Evolutionary conservation across 768 basidiomycete genomes (phyloP).

Genomic region (Paxillus rubicundulus): DNA sequence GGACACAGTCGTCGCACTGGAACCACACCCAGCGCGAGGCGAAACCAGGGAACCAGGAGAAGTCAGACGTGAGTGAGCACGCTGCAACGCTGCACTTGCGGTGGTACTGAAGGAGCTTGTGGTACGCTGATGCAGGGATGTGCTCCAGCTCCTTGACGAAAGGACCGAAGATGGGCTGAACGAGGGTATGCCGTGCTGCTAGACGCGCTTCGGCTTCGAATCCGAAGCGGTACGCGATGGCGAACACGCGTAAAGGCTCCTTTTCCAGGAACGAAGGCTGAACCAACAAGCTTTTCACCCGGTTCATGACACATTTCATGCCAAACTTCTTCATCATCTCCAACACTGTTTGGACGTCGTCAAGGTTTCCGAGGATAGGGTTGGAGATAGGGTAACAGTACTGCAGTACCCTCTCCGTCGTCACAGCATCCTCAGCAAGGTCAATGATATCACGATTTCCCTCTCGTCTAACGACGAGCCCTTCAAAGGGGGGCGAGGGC

Average conservation of each 20-base stretch:
- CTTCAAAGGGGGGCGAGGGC: constrained; percentile 28
- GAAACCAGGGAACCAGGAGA: constrained; percentile 36
- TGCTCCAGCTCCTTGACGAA: constrained; percentile 37
- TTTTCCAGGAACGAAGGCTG: constrained; percentile 24
- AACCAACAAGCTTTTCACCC: constrained; percentile 28
- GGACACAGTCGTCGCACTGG: constrained; percentile 38
- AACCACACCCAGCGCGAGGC: constrained; percentile 39
- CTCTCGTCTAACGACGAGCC: constrained; percentile 21
- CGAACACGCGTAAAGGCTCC: constrained; percentile 38
- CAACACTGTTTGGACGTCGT: constrained; percentile 35
- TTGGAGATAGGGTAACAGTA: constrained; percentile 37
- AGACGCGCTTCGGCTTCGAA: constrained; percentile 32
- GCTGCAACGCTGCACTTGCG: constrained; percentile 32
- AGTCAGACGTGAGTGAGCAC: constrained; percentile 33
- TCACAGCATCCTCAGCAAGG: constrained; percentile 32
- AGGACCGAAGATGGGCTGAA: constrained; percentile 33
- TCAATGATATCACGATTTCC: constrained; percentile 26
- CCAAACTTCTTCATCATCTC: constrained; percentile 39
- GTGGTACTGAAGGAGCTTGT: constrained; percentile 37
- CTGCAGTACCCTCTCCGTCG: constrained; percentile 32
- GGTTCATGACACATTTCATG: constrained; percentile 32
- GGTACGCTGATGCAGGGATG: constrained; percentile 36
- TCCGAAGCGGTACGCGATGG: constrained; percentile 38
- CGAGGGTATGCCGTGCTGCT: constrained; percentile 37
- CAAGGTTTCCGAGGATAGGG: constrained; percentile 33